A percentile compares a stretch with the other conserved stretches of the same genome.
These are phyloP conservation scores for Arthroderma uncinatum DNA, from an alignment of 2,329 filamentous ascomycete genomes.

Conservation along the genomic window DNA sequence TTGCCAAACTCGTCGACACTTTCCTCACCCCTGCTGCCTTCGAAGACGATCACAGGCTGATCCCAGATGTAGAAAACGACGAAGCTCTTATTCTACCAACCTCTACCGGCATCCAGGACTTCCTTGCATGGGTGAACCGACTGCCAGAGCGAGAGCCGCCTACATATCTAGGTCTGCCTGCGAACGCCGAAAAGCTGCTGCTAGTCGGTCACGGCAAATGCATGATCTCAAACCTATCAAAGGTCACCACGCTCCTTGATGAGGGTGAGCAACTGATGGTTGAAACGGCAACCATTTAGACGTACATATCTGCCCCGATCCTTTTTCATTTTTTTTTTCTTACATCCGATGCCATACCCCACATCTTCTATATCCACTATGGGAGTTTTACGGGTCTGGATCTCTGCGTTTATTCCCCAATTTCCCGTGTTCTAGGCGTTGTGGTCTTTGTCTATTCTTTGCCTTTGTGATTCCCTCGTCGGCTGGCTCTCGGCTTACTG, in stretches of 20 bases:
- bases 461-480: background rate
- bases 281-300: slow-evolving; percentile 37
- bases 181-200: slow-evolving; percentile 91
- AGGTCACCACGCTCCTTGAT: slow-evolving; percentile 77
- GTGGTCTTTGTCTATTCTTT: background rate
- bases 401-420: background rate
- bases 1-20: slow-evolving; percentile 60
- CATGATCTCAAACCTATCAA: slow-evolving; percentile 72
- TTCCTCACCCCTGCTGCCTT: slow-evolving; percentile 82
- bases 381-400: background rate
- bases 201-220: slow-evolving; percentile 77
- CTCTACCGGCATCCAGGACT: slow-evolving; percentile 73
- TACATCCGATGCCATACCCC: background rate
- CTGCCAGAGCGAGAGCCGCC: slow-evolving; percentile 92
- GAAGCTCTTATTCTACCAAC: slow-evolving; percentile 61
- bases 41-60: slow-evolving; percentile 82
- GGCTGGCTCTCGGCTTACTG: background rate
- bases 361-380: background rate
- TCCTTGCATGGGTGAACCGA: slow-evolving; percentile 80
- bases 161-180: slow-evolving; percentile 83
- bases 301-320: background rate
- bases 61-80: slow-evolving; percentile 53
- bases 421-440: background rate
- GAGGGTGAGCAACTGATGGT: slow-evolving; percentile 86
- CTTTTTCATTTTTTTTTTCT: background rate